Evolutionary conservation across 108 stramenopile species (phyloP), one percentile per base, ranked within the genome.

Genomic region (Cyclotella sp.): DNA sequence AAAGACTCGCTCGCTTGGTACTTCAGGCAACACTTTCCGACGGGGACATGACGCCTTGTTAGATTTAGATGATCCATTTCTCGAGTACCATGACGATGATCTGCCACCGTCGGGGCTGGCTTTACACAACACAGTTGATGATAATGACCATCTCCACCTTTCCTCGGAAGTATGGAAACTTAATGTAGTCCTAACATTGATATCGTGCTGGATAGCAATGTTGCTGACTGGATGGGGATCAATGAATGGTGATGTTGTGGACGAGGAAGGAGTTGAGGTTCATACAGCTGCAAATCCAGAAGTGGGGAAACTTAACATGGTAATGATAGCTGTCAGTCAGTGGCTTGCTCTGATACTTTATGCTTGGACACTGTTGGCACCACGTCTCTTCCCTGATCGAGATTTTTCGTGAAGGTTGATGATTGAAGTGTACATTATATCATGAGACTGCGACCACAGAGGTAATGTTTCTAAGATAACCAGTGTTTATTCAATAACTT

Each of bases 201-300:
- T 95, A 3, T 77, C 75, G 57, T 95, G 94, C 79, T 95, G 86
- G 78, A 86, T 91, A 39, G 96, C 95, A 54, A 96, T 96, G 95
- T 89, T 88, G n/a, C 79, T 98, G 57, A 97, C 97, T 7, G 91
- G 89, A 63, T 98, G 97, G 97, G 96, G 96, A 47, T 89, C 91
- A 26, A 70, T 94, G 7, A 76, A 52, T 29, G 70, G 65, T 43
- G 46, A 29, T 42, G 44, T 61, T 15, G 44, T 30, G 9, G 78
- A 82, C 24, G 88, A 74, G n/a, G 76, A 90, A 26, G 77, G 58
- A 18, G 49, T 40, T 18, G 77, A 85, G 45, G 70, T 74, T 42
- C 87, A 90, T 60, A 89, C 76, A 22, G 90, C 90, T 43, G 91
- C 91, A 19, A 92, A 95, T 73, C 96, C 95, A 14, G 87, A 91